Percentiles rank a stretch among this genome's conserved stretches.
Evolutionary conservation across 176 grass and related monocot species (phyloP).

Genomic region (Thalia dealbata): DNA sequence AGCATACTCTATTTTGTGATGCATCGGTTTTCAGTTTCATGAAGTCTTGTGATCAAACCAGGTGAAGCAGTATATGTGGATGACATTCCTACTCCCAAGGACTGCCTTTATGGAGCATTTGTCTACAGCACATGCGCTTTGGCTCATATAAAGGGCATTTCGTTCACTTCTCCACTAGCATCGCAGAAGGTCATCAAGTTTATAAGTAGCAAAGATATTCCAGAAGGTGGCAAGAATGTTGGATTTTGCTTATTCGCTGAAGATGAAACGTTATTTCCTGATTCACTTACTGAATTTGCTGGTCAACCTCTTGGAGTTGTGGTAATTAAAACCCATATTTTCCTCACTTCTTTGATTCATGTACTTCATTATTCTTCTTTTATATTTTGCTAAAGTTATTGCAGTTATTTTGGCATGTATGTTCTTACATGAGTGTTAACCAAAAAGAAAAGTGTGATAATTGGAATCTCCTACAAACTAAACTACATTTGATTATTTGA

Average conservation of each 20-base stretch:
- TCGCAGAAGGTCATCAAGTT: constrained; percentile 46
- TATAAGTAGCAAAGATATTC: constrained; percentile 65
- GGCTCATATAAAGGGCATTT: constrained; percentile 51
- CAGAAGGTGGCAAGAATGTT: constrained; percentile 47
- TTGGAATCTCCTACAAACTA: not conserved
- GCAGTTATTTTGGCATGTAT: no score
- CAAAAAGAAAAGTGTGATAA: not conserved
- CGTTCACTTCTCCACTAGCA: constrained; percentile 39
- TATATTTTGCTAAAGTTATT: not conserved
- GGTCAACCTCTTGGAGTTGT: constrained; percentile 71
- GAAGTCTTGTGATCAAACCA: constrained; percentile 13
- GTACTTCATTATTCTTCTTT: not conserved
- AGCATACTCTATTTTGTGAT: no score
- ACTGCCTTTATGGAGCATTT: constrained; percentile 84
- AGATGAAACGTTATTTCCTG: constrained; percentile 49
- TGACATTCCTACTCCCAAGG: constrained; percentile 71
- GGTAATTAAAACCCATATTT: constrained; percentile 30
- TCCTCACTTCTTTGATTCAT: not conserved
- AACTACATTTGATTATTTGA: not conserved
- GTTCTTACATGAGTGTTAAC: not conserved
- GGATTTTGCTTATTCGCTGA: constrained; percentile 30
- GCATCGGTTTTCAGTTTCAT: not conserved
- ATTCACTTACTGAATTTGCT: constrained; percentile 49
- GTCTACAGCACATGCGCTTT: constrained; percentile 63
- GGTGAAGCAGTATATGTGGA: constrained; percentile 82